Evolutionary conservation across 2,329 filamentous ascomycete genomes (phyloP).

Genomic region (Alternaria infectoria): DNA sequence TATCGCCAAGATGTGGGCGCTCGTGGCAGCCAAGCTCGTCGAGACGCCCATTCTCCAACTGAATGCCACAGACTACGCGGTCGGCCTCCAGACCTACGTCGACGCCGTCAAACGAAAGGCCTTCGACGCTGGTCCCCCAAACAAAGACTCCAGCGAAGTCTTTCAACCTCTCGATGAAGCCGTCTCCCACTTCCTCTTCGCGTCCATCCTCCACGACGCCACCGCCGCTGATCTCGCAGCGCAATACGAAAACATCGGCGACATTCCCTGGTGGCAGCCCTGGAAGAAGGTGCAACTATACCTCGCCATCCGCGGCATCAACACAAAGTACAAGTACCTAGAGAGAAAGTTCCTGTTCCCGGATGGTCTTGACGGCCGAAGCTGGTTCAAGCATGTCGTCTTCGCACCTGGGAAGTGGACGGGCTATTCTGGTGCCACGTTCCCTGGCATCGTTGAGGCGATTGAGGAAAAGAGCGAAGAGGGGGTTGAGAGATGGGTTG

Average conservation of each 20-base stretch:
- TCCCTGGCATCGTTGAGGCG: constrained; percentile 68
- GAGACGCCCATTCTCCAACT: constrained; percentile 57
- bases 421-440: constrained; percentile 79
- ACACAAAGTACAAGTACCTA: constrained; percentile 81
- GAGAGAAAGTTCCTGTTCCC: constrained; percentile 81
- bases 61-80: constrained; percentile 56
- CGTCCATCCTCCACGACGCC: constrained; percentile 59
- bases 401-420: constrained; percentile 93
- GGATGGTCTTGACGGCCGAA: constrained; percentile 76
- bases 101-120: constrained; percentile 48
- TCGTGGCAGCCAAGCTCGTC: constrained; percentile 54
- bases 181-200: constrained; percentile 57
- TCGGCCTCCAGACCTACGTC: constrained; percentile 52
- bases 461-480: constrained; percentile 58
- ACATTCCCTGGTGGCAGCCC: constrained; percentile 80
- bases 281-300: constrained; percentile 70
- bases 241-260: constrained; percentile 54
- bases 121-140: constrained; percentile 7
- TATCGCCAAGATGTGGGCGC: constrained; percentile 54
- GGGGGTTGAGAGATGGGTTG: constrained; percentile 51
- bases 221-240: constrained; percentile 54
- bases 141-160: constrained; percentile 36
- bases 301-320: constrained; percentile 69
- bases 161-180: constrained; percentile 58
- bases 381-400: constrained; percentile 94